Percentiles rank a stretch among this genome's conserved stretches.
Evolutionary conservation across 306 rosid species (phyloP).

Genomic region (Betula pendula): DNA sequence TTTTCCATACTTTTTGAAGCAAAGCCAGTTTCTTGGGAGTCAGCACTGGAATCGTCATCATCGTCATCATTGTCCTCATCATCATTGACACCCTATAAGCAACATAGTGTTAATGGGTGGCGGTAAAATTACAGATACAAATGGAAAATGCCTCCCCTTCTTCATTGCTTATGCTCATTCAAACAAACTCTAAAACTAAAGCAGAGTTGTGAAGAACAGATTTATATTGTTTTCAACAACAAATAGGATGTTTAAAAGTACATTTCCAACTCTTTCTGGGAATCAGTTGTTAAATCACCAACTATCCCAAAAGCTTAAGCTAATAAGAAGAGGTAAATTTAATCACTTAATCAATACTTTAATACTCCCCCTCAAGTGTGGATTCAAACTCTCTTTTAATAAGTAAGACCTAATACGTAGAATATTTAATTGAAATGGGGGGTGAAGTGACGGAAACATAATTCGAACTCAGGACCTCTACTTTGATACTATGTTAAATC

Average conservation of each 20-base stretch:
- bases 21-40: constrained; percentile 29
- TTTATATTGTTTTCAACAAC: neutral
- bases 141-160: neutral
- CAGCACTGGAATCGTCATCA: constrained; percentile 18
- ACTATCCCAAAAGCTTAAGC: no score
- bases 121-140: constrained; percentile 22
- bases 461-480: no score
- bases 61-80: constrained; percentile 24
- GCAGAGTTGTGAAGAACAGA: neutral
- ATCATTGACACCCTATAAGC: constrained; percentile 43
- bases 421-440: no score
- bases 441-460: no score
- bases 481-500: no score
- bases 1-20: constrained; percentile 59
- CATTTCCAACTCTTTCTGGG: neutral
- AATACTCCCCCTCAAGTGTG: no score
- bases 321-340: no score
- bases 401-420: no score
- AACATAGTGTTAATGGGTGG: constrained; percentile 3
- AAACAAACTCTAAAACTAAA: neutral
- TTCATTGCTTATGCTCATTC: neutral
- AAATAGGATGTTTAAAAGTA: neutral
- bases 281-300: no score
- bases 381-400: no score
- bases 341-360: no score